Conservation (phyloP, 2,329 filamentous ascomycete species). For the Clarireedia homoeocarpa region DNA sequence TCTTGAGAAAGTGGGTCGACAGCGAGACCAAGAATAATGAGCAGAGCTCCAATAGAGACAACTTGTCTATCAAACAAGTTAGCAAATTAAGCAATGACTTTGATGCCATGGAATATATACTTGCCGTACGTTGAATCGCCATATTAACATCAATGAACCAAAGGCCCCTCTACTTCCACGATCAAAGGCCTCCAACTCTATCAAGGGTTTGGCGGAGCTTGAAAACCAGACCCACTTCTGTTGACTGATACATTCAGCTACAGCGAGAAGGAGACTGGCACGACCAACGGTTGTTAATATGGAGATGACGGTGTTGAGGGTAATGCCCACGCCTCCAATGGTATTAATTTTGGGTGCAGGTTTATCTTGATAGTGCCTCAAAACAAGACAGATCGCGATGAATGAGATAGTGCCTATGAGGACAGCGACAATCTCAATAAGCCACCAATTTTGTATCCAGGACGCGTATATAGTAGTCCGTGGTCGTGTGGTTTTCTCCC, state of each 20-base stretch:
- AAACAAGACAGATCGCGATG: background rate
- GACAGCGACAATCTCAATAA: background rate
- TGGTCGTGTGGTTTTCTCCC: too few relatives aligned
- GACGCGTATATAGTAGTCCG: too few relatives aligned
- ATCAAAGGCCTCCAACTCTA: background rate
- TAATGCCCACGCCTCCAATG: background rate
- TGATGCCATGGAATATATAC: too few relatives aligned
- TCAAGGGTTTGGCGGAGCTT: background rate
- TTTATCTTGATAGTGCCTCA: background rate
- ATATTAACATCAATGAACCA: background rate
- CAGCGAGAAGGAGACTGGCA: background rate
- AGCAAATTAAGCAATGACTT: too few relatives aligned
- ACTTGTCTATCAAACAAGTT: too few relatives aligned
- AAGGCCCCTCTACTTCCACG: background rate
- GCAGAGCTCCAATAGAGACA: too few relatives aligned
- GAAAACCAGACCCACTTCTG: background rate
- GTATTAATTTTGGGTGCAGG: background rate
- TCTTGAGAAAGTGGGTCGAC: too few relatives aligned
- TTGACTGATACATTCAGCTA: background rate
- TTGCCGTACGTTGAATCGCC: background rate
- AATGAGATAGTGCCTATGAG: background rate
- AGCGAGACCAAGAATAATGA: too few relatives aligned
- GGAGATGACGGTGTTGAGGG: background rate
- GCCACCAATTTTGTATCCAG: background rate
- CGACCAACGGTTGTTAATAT: background rate